These are phyloP conservation scores for Sclerospora graminicola DNA, from an alignment of 352 stramenopile genomes.

Conservation along the genomic window DNA sequence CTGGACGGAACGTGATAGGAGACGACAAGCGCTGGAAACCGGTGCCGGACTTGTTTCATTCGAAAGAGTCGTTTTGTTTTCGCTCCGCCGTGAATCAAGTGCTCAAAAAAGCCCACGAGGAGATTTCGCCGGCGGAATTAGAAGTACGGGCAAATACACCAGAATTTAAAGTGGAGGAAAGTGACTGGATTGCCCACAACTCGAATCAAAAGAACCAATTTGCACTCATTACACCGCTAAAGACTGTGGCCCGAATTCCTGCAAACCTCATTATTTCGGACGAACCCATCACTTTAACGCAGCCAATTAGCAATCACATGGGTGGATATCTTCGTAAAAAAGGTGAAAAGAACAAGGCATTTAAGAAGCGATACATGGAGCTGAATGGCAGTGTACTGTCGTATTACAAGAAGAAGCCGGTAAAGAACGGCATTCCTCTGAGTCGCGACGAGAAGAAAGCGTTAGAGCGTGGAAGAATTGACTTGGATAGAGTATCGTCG, in stretches of 20 bases:
- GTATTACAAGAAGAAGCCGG: slow-evolving; percentile 84
- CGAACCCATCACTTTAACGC: slow-evolving; percentile 22
- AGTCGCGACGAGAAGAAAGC: slow-evolving; percentile 65
- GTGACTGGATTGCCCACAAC: slow-evolving; percentile 82
- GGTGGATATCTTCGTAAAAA: slow-evolving; percentile 73
- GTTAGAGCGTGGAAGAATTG: slow-evolving; percentile 59
- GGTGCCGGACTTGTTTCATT: slow-evolving; percentile 60
- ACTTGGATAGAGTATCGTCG: slow-evolving; percentile 71
- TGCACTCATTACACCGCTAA: slow-evolving; percentile 68
- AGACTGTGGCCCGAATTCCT: slow-evolving; percentile 70
- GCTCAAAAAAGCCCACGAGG: slow-evolving; percentile 66
- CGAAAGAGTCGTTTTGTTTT: slow-evolving; percentile 77
- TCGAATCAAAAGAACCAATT: slow-evolving; percentile 70
- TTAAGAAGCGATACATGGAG: slow-evolving; percentile 82
- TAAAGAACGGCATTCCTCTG: slow-evolving; percentile 65
- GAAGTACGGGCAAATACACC: slow-evolving; percentile 85
- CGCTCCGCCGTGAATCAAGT: slow-evolving; percentile 61
- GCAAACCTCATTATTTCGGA: slow-evolving; percentile 60
- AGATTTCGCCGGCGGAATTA: slow-evolving; percentile 72
- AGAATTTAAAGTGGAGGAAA: slow-evolving; percentile 78
- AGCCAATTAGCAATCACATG: slow-evolving; percentile 41
- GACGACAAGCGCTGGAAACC: slow-evolving; percentile 71
- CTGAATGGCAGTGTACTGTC: slow-evolving; percentile 56
- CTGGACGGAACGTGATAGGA: slow-evolving; percentile 25
- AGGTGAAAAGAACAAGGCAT: slow-evolving; percentile 74